phyloP scores from a whole-genome alignment of 208 protist genomes.

The Sergeia podlipaevii region DNA sequence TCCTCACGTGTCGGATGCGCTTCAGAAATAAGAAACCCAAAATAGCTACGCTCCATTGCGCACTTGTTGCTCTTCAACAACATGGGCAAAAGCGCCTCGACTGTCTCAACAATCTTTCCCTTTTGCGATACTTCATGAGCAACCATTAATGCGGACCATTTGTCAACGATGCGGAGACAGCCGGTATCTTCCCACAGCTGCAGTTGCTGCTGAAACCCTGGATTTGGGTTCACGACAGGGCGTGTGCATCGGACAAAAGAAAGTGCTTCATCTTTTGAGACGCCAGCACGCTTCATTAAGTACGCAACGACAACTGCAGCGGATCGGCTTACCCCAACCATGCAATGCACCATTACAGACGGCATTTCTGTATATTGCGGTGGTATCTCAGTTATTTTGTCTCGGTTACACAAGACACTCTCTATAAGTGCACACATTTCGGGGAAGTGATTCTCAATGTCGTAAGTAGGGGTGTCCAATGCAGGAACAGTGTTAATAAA shows the following conservation, averaged over 20 bases:
- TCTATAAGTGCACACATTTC: slow-evolving; percentile 63
- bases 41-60: slow-evolving; percentile 48
- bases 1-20: slow-evolving; percentile 10
- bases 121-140: slow-evolving; percentile 40
- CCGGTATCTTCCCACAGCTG: slow-evolving; percentile 41
- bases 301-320: slow-evolving; percentile 81
- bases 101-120: slow-evolving; percentile 21
- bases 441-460: slow-evolving; percentile 64
- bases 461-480: slow-evolving; percentile 67
- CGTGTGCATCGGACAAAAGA: slow-evolving; percentile 46
- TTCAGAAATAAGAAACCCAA: slow-evolving; percentile 35
- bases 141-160: slow-evolving; percentile 37
- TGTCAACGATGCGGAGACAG: slow-evolving; percentile 54
- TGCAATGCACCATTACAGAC: slow-evolving; percentile 73
- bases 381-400: background rate
- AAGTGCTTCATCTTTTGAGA: slow-evolving; percentile 51
- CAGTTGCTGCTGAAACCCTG: slow-evolving; percentile 69
- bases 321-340: slow-evolving; percentile 85
- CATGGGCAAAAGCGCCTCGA: slow-evolving; percentile 31
- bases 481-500: slow-evolving; percentile 68
- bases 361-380: slow-evolving; percentile 6
- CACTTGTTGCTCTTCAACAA: slow-evolving; percentile 51
- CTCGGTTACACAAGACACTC: slow-evolving; percentile 38
- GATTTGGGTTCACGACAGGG: slow-evolving; percentile 68
- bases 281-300: slow-evolving; percentile 64